These are phyloP conservation scores for Blastobotrys elegans DNA, from an alignment of 1,139 yeast species.

Conservation along the genomic window DNA sequence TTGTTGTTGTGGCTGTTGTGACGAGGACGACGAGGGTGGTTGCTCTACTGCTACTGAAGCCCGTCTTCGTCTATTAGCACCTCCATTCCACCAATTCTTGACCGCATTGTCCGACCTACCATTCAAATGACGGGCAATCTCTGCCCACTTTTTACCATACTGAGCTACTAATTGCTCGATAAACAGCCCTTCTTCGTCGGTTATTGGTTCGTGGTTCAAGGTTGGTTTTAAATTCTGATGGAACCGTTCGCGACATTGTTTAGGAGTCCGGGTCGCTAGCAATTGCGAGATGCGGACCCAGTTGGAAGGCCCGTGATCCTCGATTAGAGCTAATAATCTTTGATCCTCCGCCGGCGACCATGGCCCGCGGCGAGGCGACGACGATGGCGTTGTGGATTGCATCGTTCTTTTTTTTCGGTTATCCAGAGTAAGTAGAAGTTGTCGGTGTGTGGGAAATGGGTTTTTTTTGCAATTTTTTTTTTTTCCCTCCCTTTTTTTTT, in stretches of 20 bases:
- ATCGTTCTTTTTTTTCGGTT: too few relatives aligned
- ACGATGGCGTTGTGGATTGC: constrained; percentile 1
- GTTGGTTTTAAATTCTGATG: constrained; percentile 89
- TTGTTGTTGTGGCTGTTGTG: constrained; percentile 15
- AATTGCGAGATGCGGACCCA: constrained; percentile 84
- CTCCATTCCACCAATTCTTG: constrained; percentile 97
- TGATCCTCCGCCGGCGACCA: constrained; percentile 89
- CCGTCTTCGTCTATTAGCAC: constrained; percentile 71
- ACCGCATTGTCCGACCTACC: constrained; percentile 89
- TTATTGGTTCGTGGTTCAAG: constrained; percentile 74
- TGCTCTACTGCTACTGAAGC: constrained; percentile 35
- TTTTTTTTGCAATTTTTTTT: too few relatives aligned
- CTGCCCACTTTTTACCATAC: constrained; percentile 93
- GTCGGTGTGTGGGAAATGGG: too few relatives aligned
- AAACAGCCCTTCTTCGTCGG: constrained; percentile 75
- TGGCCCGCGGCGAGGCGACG: constrained; percentile 57
- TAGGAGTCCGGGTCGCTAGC: constrained; percentile 76
- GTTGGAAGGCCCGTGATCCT: constrained; percentile 75
- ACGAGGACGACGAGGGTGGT: constrained; percentile 14
- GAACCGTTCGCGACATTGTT: constrained; percentile 88
- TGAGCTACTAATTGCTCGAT: constrained; percentile 75
- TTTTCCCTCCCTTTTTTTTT: too few relatives aligned
- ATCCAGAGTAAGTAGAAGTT: too few relatives aligned
- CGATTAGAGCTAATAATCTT: constrained; percentile 62
- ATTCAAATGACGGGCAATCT: constrained; percentile 79